These are phyloP conservation scores for Cladophialophora carrionii DNA, from an alignment of 2,329 filamentous ascomycete species.

Conservation along the genomic window DNA sequence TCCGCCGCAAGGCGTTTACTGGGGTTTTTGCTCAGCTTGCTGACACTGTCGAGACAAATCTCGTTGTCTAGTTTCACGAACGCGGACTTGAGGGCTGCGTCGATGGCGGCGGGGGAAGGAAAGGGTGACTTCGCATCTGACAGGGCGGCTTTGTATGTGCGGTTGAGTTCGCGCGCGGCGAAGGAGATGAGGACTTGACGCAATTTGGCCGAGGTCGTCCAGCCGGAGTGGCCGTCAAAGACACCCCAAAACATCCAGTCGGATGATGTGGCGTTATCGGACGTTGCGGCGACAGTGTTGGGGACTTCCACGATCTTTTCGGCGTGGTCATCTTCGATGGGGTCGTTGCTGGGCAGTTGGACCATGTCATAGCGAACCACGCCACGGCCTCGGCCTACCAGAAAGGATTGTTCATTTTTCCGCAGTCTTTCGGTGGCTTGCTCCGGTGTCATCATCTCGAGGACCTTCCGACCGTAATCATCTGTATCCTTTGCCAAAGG, in stretches of 20 bases:
- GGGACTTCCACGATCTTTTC: conserved; percentile 97
- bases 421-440: conserved; percentile 89
- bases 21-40: conserved; percentile 85
- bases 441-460: conserved; percentile 96
- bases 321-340: conserved; percentile 96
- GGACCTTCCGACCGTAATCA: conserved; percentile 78
- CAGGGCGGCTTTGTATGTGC: conserved; percentile 77
- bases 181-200: conserved; percentile 89
- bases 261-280: conserved; percentile 57
- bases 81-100: conserved; percentile 87
- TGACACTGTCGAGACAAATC: conserved; percentile 89
- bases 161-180: conserved; percentile 89
- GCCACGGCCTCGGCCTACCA: conserved; percentile 84
- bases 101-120: conserved; percentile 79
- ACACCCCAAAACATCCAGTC: conserved; percentile 99
- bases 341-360: conserved; percentile 93
- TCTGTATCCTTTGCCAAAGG: conserved; percentile 87
- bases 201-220: conserved; percentile 96
- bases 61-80: conserved; percentile 89
- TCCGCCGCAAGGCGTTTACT: conserved; percentile 91
- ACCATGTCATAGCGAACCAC: conserved; percentile 94
- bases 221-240: conserved; percentile 95
- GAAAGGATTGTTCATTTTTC: conserved; percentile 86
- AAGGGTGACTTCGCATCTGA: conserved; percentile 60
- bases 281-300: conserved; percentile 57